Evolutionary conservation across 805 yeast species (phyloP), one percentile per base, ranked within the genome.

Genomic region (Yueomyces sinensis): DNA sequence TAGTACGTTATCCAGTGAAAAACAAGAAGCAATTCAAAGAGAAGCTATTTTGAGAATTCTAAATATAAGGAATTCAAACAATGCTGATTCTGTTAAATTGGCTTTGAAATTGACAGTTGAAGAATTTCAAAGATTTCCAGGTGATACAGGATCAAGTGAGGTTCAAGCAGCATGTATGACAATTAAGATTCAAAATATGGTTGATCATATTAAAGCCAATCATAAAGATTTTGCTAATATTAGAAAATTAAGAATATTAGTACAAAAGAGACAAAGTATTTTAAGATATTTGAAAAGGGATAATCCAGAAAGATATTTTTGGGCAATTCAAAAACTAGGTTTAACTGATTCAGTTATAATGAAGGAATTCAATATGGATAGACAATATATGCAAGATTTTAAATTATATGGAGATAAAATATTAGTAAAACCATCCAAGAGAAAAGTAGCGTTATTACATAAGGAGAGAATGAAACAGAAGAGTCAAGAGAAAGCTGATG

Each of bases 161-260:
- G 95, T 87, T 18, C 96, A 87, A 59, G 95, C 97, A 2, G 97
- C 96, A 3, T 70, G 82, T 19, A 62, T 78, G 62, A 84, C 97
- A 0, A 77, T 83, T 32, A 72, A 73, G 49, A 83, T 91, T 45
- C 82, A 79, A 44, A 76, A 72, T 43, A 64, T 82, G 41, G 82
- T 82, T 63, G 69, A 72, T 30, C 95, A 87, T 51, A 68, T 81
- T 37, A 67, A 70, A 45, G 66, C 71, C 33, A 66, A 76, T 52
- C 77, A 74, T 44, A 80, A 86, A 54, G 97, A 89, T 60, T 63
- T 70, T 45, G 65, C 67, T 29, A 76, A 76, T 45, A 74, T 76
- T 37, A 76, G 91, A 50, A 58, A 65, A 27, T 73, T 86, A 32
- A 76, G 94, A 58, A 78, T 79, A 66, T 54, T 82, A 52, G 94